These are phyloP conservation scores for Podila horticola DNA, from an alignment of 192 early-diverging fungal species.

Conservation along the genomic window DNA sequence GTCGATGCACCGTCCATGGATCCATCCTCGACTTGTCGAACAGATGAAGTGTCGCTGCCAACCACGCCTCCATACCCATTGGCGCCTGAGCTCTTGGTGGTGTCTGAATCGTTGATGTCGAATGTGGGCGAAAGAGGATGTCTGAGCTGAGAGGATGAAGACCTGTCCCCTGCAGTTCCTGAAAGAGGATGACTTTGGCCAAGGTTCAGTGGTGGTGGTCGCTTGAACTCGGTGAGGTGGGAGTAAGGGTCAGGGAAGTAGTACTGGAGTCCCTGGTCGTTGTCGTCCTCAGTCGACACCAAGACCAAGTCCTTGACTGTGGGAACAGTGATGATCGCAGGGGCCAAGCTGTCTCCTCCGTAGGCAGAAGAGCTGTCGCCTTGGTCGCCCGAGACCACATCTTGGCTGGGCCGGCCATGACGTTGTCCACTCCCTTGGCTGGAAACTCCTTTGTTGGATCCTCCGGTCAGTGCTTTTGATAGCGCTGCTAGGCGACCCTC, in stretches of 20 bases:
- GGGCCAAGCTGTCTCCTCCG: neutral
- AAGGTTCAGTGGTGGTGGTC: neutral
- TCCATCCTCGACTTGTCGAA: neutral
- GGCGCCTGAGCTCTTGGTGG: neutral
- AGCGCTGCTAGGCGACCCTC: neutral
- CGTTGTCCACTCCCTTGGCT: neutral
- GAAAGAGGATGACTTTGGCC: neutral
- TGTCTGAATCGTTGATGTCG: neutral
- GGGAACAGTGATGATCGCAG: neutral
- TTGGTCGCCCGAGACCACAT: neutral
- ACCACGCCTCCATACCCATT: neutral
- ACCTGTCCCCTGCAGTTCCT: neutral
- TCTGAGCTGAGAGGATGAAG: neutral
- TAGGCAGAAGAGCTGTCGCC: neutral
- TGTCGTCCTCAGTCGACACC: neutral
- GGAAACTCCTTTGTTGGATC: neutral
- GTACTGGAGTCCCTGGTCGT: constrained; percentile 1
- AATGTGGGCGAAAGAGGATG: neutral
- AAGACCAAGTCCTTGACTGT: neutral
- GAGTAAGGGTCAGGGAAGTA: neutral
- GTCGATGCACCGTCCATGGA: neutral
- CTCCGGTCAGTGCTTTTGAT: neutral
- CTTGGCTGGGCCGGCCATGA: neutral
- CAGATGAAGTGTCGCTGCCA: neutral
- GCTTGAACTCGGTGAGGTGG: neutral